These are phyloP conservation scores for Wallacemonas rigidus DNA, from an alignment of 208 protist species.

Conservation along the genomic window DNA sequence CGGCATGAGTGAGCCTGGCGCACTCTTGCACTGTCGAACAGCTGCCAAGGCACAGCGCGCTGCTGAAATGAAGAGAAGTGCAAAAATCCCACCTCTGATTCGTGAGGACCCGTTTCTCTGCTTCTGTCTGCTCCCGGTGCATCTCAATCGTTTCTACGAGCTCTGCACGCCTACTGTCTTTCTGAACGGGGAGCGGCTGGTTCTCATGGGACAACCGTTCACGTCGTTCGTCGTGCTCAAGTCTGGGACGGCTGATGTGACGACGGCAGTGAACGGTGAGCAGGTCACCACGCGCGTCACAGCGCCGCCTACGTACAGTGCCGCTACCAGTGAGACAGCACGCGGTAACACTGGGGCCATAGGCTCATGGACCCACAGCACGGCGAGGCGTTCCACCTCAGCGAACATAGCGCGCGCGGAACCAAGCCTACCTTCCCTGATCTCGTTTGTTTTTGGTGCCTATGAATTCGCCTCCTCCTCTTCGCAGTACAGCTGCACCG, in stretches of 20 bases:
- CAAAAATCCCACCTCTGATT: constrained; percentile 33
- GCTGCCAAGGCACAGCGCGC: constrained; percentile 69
- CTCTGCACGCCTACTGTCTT: constrained; percentile 58
- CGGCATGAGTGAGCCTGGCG: constrained; percentile 84
- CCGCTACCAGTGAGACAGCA: constrained; percentile 14
- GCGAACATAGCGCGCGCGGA: background rate
- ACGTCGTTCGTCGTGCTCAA: constrained; percentile 65
- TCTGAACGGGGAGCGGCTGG: constrained; percentile 76
- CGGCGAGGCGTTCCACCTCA: too few species aligned
- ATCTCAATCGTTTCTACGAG: constrained; percentile 64
- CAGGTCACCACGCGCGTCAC: constrained; percentile 37
- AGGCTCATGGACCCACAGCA: too few species aligned
- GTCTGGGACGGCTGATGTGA: constrained; percentile 66
- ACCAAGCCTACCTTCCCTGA: background rate
- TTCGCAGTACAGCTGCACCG: constrained; percentile 69
- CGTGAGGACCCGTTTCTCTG: constrained; percentile 71
- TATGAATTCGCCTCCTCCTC: constrained; percentile 74
- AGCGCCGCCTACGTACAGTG: background rate
- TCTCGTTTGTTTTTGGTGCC: constrained; percentile 60
- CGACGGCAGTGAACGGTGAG: constrained; percentile 51
- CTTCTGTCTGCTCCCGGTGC: constrained; percentile 55
- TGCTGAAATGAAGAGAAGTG: constrained; percentile 46
- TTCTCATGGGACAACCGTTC: constrained; percentile 67
- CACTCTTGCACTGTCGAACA: constrained; percentile 75
- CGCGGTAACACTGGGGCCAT: too few species aligned